phyloP scores from a whole-genome alignment of 345 rosid genomes.

The Linum trigynum region DNA sequence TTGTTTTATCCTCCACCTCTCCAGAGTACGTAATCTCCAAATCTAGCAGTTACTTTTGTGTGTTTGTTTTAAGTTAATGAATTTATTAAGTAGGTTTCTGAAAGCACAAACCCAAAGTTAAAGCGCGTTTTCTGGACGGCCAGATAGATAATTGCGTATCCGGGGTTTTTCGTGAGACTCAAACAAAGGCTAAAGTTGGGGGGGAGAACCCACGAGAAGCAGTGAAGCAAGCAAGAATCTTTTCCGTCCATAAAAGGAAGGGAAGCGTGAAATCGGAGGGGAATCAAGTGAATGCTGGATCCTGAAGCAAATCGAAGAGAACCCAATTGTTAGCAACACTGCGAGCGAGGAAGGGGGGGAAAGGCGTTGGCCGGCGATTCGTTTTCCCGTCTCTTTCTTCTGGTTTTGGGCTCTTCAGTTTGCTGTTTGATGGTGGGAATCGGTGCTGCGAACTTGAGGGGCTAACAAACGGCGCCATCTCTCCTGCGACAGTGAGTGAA shows the following conservation, averaged over 20 bases:
- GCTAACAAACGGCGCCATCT: conserved; percentile 18
- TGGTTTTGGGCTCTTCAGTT: background rate
- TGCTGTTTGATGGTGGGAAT: background rate
- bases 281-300: too few species aligned
- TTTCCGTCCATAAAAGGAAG: background rate
- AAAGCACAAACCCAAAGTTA: too few species aligned
- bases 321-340: background rate
- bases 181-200: background rate
- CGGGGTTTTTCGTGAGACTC: background rate
- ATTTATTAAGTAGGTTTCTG: too few species aligned
- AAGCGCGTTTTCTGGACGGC: too few species aligned
- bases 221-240: background rate
- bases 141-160: background rate
- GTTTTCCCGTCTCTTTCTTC: background rate
- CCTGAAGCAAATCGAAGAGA: too few species aligned
- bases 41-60: too few species aligned
- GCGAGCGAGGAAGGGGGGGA: background rate
- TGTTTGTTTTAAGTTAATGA: too few species aligned
- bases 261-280: background rate
- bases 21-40: too few species aligned
- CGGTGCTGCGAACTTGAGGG: background rate
- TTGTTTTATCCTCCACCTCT: too few species aligned
- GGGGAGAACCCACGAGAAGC: background rate
- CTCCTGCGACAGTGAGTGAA: conserved; percentile 25
- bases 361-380: background rate